These are phyloP conservation scores for Fusarium pilosicola DNA, from an alignment of 2,329 filamentous ascomycete species.

Conservation along the genomic window DNA sequence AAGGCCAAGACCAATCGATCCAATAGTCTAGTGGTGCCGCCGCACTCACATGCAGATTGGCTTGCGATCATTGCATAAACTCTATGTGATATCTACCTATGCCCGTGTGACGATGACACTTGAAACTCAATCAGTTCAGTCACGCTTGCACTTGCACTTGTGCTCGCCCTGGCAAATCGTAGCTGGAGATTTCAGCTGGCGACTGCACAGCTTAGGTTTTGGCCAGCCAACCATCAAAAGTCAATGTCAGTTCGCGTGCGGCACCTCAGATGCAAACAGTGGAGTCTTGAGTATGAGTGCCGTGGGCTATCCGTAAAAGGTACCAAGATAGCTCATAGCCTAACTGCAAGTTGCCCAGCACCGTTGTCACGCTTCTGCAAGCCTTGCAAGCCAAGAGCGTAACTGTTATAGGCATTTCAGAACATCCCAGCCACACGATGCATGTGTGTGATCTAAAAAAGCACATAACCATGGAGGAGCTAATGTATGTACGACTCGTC, in stretches of 20 bases:
- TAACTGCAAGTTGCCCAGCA: background rate
- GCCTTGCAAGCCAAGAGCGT: slow-evolving; percentile 5
- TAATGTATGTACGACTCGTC: slow-evolving; percentile 1
- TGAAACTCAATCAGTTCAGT: background rate
- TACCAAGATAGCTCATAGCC: background rate
- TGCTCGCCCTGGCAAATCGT: background rate
- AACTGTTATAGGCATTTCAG: slow-evolving; percentile 3
- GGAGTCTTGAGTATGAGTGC: background rate
- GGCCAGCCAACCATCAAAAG: background rate
- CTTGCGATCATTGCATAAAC: slow-evolving; percentile 11
- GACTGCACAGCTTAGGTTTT: background rate
- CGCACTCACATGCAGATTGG: background rate
- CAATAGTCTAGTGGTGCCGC: background rate
- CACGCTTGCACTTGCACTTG: background rate
- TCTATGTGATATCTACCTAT: slow-evolving; percentile 12
- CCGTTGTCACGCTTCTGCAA: slow-evolving; percentile 27
- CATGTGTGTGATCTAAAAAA: background rate
- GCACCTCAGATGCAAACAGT: background rate
- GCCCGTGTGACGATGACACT: background rate
- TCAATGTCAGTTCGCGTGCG: slow-evolving; percentile 10
- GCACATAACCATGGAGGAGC: background rate
- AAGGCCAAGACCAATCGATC: background rate
- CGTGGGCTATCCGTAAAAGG: background rate
- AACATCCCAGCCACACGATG: background rate
- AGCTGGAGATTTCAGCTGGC: background rate